Conservation (phyloP, 192 early-diverging fungal genomes). For the Coemansia aciculifera region DNA sequence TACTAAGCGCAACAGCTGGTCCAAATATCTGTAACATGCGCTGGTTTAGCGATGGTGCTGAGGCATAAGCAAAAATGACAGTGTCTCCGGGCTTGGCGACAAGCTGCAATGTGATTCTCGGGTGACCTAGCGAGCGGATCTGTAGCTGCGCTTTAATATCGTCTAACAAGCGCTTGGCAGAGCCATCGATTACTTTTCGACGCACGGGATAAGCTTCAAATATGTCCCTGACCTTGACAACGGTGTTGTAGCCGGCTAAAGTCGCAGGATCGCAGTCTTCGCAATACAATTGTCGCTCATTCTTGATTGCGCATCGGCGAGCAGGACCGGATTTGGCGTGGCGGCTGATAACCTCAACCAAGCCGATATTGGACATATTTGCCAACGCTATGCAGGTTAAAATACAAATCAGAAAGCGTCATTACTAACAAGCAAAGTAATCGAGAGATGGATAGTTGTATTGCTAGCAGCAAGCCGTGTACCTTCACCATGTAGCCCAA, state of each 20-base stretch:
- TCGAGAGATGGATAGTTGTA: neutral
- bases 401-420: neutral
- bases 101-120: conserved; percentile 36
- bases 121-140: conserved; percentile 25
- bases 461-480: neutral
- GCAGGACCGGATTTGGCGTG: neutral
- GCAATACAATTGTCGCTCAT: conserved; percentile 18
- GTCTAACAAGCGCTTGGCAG: conserved; percentile 15
- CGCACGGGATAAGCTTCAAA: conserved; percentile 37
- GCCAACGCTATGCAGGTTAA: conserved; percentile 31
- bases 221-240: conserved; percentile 30
- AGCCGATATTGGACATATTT: conserved; percentile 38
- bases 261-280: neutral
- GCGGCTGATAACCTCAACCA: conserved; percentile 28
- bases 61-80: conserved; percentile 22
- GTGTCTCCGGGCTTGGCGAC: neutral
- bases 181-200: conserved; percentile 17
- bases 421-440: neutral
- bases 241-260: conserved; percentile 14
- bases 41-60: conserved; percentile 35
- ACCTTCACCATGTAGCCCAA: conserved; percentile 44
- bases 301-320: conserved; percentile 19
- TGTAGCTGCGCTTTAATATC: conserved; percentile 23
- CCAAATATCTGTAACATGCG: conserved; percentile 40
- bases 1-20: conserved; percentile 15